Percentiles rank a stretch among this genome's conserved stretches.
Evolutionary conservation across 306 rosid species (phyloP).

Genomic region (Senna siamea): DNA sequence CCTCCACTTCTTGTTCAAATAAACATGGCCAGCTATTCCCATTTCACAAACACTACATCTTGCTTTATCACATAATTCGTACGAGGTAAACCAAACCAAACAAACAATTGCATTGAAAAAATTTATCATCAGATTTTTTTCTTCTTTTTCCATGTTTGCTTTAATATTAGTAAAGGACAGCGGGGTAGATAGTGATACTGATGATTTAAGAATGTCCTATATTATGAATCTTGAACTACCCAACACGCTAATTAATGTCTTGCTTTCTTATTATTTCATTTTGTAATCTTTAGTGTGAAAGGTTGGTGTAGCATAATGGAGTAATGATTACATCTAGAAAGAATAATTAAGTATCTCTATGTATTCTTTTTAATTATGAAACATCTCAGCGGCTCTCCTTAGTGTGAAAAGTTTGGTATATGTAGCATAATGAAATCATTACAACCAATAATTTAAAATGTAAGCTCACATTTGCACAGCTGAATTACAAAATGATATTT

Average conservation of each 20-base stretch:
- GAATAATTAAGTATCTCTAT: too few relatives aligned
- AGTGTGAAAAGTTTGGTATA: background rate
- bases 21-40: constrained; percentile 14
- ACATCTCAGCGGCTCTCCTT: too few relatives aligned
- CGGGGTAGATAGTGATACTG: background rate
- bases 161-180: background rate
- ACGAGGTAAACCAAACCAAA: background rate
- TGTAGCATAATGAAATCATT: background rate
- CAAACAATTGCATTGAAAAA: too few relatives aligned
- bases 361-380: too few relatives aligned
- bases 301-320: too few relatives aligned
- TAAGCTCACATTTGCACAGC: background rate
- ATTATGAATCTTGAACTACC: background rate
- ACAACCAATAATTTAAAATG: background rate
- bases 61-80: too few relatives aligned
- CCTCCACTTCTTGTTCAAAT: background rate
- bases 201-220: background rate
- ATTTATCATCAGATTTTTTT: too few relatives aligned
- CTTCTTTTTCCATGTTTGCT: constrained; percentile 1
- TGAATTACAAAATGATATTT: background rate
- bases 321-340: too few relatives aligned
- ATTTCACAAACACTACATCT: too few relatives aligned
- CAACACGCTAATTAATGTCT: background rate
- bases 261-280: background rate
- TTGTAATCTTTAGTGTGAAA: too few relatives aligned